Conservation (phyloP, 169 alveolate genomes). For the Plasmodium relictum region DNA sequence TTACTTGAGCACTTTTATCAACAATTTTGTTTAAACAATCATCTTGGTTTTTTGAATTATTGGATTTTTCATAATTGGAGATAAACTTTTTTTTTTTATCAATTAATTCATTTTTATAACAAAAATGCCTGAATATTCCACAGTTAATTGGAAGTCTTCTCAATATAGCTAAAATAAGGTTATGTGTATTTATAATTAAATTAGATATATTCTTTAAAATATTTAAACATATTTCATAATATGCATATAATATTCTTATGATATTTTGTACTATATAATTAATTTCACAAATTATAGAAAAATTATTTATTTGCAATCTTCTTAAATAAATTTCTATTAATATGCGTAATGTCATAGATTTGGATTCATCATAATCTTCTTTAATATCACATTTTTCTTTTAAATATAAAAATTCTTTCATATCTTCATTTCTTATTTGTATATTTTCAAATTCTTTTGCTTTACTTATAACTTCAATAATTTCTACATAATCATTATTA, state of each 20-base stretch:
- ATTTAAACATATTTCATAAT: slow-evolving; percentile 92
- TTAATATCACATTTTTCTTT: slow-evolving; percentile 55
- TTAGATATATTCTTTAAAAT: slow-evolving; percentile 85
- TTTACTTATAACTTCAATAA: slow-evolving; percentile 63
- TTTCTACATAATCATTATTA: slow-evolving; percentile 45
- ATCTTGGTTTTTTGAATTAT: background rate
- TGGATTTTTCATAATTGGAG: background rate
- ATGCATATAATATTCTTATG: slow-evolving; percentile 94
- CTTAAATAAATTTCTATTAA: slow-evolving; percentile 92
- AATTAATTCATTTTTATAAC: slow-evolving; percentile 47
- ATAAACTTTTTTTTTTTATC: slow-evolving; percentile 25
- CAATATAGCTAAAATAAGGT: slow-evolving; percentile 42
- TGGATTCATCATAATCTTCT: slow-evolving; percentile 60
- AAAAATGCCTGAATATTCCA: slow-evolving; percentile 60
- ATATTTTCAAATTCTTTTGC: slow-evolving; percentile 75
- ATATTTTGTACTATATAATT: slow-evolving; percentile 94
- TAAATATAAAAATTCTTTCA: slow-evolving; percentile 58
- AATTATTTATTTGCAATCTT: slow-evolving; percentile 88
- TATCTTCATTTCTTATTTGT: slow-evolving; percentile 73
- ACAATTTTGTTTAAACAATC: slow-evolving; percentile 1
- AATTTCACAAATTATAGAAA: slow-evolving; percentile 94
- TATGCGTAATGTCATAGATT: slow-evolving; percentile 78
- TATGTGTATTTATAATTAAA: slow-evolving; percentile 88
- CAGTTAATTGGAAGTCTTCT: slow-evolving; percentile 50
- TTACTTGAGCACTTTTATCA: slow-evolving; percentile 9